A percentile compares a stretch with the other conserved stretches of the same genome.
Evolutionary conservation across 352 stramenopile genomes (phyloP).

Genomic region (Plasmopara viticola): DNA sequence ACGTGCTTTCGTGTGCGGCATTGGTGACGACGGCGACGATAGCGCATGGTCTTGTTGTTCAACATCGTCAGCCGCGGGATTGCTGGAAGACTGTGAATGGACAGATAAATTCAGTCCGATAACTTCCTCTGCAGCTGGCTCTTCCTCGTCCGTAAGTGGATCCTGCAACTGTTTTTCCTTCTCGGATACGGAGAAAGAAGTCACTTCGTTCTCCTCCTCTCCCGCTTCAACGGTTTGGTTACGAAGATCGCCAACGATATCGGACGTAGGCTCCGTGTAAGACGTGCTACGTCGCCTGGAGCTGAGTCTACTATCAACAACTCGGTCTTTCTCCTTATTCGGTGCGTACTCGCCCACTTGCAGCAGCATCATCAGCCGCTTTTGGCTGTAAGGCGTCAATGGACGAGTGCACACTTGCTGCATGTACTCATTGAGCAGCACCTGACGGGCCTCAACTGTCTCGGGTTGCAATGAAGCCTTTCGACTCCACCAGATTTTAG

Average conservation of each 20-base stretch:
- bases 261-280: conserved; percentile 15
- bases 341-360: conserved; percentile 47
- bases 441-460: conserved; percentile 59
- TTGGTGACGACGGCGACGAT: conserved; percentile 10
- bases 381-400: conserved; percentile 34
- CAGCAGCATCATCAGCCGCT: conserved; percentile 51
- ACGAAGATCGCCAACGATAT: conserved; percentile 15
- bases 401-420: conserved; percentile 36
- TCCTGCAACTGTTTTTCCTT: conserved; percentile 11
- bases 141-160: conserved; percentile 19
- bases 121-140: neutral
- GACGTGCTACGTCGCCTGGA: conserved; percentile 19
- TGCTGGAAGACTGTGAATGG: conserved; percentile 7
- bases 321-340: conserved; percentile 18
- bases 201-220: conserved; percentile 3
- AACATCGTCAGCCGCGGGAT: conserved; percentile 9
- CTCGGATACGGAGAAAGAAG: neutral
- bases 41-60: conserved; percentile 7
- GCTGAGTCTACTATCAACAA: conserved; percentile 20
- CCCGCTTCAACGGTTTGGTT: conserved; percentile 10
- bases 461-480: conserved; percentile 46
- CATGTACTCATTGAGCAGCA: conserved; percentile 75
- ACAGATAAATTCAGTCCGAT: neutral
- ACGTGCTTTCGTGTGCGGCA: conserved; percentile 8
- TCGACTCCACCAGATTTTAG: conserved; percentile 51